Evolutionary conservation across 768 basidiomycete genomes (phyloP), one percentile per base, ranked within the genome.

Genomic region (Infundibulicybe gibba): DNA sequence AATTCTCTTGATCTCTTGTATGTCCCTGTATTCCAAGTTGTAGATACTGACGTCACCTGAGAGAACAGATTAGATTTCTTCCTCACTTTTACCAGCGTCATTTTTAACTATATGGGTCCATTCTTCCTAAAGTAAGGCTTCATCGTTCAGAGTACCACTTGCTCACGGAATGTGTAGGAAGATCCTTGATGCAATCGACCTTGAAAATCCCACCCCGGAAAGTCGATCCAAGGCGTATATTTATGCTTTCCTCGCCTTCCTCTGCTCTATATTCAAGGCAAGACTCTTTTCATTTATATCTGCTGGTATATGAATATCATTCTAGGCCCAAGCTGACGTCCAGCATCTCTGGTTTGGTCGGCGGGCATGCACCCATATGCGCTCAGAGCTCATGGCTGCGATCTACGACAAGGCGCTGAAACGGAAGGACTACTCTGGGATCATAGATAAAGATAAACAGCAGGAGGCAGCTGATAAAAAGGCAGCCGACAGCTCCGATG

Each of bases 351-450:
- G 89, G 88, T 82, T 77, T 46, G 83, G 85, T 16, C 79, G 93
- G 38, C 80, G 90, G n/a, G 89, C 82, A 1, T 61, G 73, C 0
- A 85, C 85, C 1, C 75, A 88, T 17, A 80, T 90, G 3, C 82
- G 88, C 6, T 76, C 77, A 11, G 87, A 89, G 65, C 75, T 94
- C 14, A 93, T 90, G 83, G 83, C 88, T 0, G 67, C 83, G 2
- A 89, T 95, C 44, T 95, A 94, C 57, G 87, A 92, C 62, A 97
- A 97, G 61, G 79, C 91, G 1, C 66, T 95, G 32, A 87, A 85
- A 61, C 70, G 93, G 25, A 85, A 81, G 58, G 92, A 94, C 59
- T 88, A 83, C 49, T 89, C 88, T 0, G 93, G 92, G 1, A 69
- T 90, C 33, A 71, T 88, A 8, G 72, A 80, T 43, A 76, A 77